phyloP scores from a whole-genome alignment of 495 filamentous ascomycete species.

The Chaetomium cochliodes region DNA sequence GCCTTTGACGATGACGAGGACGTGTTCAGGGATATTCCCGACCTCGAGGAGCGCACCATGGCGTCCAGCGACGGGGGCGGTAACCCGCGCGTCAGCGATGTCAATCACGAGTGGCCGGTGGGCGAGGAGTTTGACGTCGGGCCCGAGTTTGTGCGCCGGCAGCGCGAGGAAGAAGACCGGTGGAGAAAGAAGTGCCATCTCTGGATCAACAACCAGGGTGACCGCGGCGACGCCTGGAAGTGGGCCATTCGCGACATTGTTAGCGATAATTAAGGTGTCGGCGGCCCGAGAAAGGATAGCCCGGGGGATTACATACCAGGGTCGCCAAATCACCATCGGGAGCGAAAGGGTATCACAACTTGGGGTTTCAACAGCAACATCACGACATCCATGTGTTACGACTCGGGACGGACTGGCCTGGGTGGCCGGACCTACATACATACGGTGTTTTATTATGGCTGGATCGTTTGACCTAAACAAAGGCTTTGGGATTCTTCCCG shows the following conservation, averaged over 20 bases:
- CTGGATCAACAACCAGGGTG: constrained; percentile 57
- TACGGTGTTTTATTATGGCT: too few species aligned
- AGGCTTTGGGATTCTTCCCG: neutral
- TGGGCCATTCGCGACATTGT: constrained; percentile 53
- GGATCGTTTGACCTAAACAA: too few species aligned
- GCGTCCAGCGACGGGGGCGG: constrained; percentile 42
- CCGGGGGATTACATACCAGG: too few species aligned
- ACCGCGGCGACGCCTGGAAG: constrained; percentile 47
- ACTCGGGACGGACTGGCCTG: neutral
- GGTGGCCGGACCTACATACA: constrained; percentile 14
- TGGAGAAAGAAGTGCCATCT: constrained; percentile 81
- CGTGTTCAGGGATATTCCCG: constrained; percentile 56
- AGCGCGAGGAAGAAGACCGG: constrained; percentile 84
- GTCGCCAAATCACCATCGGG: too few species aligned
- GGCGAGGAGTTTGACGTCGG: constrained; percentile 98
- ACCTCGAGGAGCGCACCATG: constrained; percentile 50
- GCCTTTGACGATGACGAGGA: constrained; percentile 65
- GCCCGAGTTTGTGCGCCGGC: constrained; percentile 85
- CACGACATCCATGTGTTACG: too few species aligned
- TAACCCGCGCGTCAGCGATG: constrained; percentile 47
- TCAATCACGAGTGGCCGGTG: constrained; percentile 76
- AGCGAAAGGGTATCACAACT: too few species aligned
- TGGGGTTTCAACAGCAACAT: too few species aligned
- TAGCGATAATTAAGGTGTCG: constrained; percentile 24
- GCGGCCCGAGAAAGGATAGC: too few species aligned